Conservation (phyloP, 2,329 filamentous ascomycete species). For the Colletotrichum salicis region DNA sequence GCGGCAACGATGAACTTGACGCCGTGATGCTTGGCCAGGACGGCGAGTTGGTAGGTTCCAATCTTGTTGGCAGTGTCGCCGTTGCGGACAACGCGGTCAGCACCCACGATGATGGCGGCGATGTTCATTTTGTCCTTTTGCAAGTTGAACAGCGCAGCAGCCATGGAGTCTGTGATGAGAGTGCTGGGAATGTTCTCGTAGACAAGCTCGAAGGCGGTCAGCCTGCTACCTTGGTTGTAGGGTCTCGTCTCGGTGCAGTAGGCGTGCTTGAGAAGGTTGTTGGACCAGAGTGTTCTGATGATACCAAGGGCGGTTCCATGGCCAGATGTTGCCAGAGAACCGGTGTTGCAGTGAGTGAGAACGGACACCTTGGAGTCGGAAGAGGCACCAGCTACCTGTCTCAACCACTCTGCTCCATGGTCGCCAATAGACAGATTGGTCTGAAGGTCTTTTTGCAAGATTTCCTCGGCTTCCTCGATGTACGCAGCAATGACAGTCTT, state of each 20-base stretch:
- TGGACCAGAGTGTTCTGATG: constrained; percentile 81
- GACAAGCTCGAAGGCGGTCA: constrained; percentile 96
- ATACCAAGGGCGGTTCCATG: constrained; percentile 96
- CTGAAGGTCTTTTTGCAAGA: constrained; percentile 85
- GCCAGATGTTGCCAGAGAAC: constrained; percentile 95
- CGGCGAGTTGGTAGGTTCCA: constrained; percentile 91
- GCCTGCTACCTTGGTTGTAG: constrained; percentile 95
- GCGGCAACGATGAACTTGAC: constrained; percentile 96
- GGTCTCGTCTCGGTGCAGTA: constrained; percentile 98
- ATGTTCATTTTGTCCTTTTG: constrained; percentile 74
- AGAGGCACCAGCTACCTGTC: constrained; percentile 64
- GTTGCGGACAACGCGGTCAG: constrained; percentile 94
- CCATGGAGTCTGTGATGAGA: constrained; percentile 96
- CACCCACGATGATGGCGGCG: constrained; percentile 89
- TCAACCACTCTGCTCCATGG: constrained; percentile 85
- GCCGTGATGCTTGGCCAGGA: constrained; percentile 88
- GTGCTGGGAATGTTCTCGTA: constrained; percentile 93
- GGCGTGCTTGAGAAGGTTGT: constrained; percentile 77
- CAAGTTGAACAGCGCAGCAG: constrained; percentile 80
- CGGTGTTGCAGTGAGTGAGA: constrained; percentile 97
- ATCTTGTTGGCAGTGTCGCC: constrained; percentile 99
- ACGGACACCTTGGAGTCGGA: constrained; percentile 74
- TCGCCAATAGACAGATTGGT: constrained; percentile 90
- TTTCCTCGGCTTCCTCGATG: constrained; percentile 82
- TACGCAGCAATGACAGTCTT: constrained; percentile 74